Evolutionary conservation across 2,329 filamentous ascomycete genomes (phyloP).

Genomic region (Volutella citrinella): DNA sequence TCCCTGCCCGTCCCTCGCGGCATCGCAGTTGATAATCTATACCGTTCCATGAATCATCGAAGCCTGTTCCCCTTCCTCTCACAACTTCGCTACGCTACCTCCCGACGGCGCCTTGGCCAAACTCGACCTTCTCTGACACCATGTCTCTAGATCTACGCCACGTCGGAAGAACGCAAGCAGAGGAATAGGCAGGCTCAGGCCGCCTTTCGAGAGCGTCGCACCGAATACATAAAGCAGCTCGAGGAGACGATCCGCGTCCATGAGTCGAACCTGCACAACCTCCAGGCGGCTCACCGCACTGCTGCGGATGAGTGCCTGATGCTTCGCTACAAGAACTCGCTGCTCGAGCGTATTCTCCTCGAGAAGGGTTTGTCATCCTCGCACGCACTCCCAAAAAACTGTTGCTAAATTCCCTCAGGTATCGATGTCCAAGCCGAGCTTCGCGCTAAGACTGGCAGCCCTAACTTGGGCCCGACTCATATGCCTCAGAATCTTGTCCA

Average conservation of each 20-base stretch:
- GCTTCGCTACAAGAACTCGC: slow-evolving; percentile 97
- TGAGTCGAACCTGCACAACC: slow-evolving; percentile 86
- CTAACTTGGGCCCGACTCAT: slow-evolving; percentile 69
- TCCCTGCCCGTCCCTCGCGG: too few relatives aligned
- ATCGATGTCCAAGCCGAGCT: slow-evolving; percentile 98
- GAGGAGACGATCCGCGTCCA: slow-evolving; percentile 97
- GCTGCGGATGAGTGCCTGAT: slow-evolving; percentile 97
- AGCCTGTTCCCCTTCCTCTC: too few relatives aligned
- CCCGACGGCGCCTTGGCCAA: too few relatives aligned
- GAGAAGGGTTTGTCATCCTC: slow-evolving; percentile 73
- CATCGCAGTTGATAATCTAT: too few relatives aligned
- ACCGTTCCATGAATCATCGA: too few relatives aligned
- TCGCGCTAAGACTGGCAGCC: slow-evolving; percentile 86
- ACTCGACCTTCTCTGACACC: slow-evolving; percentile 19
- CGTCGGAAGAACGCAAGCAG: slow-evolving; percentile 97
- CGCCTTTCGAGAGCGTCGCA: slow-evolving; percentile 92
- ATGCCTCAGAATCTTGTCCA: slow-evolving; percentile 67
- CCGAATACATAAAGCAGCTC: slow-evolving; percentile 98
- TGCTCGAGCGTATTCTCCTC: slow-evolving; percentile 89
- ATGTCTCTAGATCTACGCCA: slow-evolving; percentile 81
- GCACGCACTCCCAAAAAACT: not conserved
- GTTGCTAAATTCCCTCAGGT: slow-evolving; percentile 47
- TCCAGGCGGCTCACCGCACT: slow-evolving; percentile 91
- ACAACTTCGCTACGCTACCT: too few relatives aligned
- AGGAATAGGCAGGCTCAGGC: slow-evolving; percentile 96